These are phyloP conservation scores for Backusella tuberculispora DNA, from an alignment of 192 early-diverging fungal genomes.

Conservation along the genomic window DNA sequence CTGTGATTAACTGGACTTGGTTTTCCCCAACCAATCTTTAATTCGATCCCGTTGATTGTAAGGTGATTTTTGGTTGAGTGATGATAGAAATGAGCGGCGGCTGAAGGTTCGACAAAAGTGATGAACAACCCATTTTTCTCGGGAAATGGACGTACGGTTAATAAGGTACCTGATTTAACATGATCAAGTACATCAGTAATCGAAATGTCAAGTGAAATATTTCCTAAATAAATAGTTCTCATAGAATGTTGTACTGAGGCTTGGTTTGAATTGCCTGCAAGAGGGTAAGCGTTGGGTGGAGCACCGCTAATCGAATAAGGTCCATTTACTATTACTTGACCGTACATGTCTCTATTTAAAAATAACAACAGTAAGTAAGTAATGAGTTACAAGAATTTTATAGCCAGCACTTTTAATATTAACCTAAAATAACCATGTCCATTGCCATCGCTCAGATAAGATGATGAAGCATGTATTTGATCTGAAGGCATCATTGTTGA, in stretches of 20 bases:
- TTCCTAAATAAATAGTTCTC: conserved; percentile 86
- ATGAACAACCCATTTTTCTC: conserved; percentile 86
- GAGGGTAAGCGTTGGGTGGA: neutral
- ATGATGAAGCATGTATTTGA: neutral
- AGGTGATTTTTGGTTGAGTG: conserved; percentile 56
- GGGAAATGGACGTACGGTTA: conserved; percentile 68
- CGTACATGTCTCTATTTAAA: conserved; percentile 20
- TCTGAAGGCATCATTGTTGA: neutral
- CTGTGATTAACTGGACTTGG: conserved; percentile 52
- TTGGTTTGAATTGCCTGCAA: neutral
- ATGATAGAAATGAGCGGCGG: conserved; percentile 65
- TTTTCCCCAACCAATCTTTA: conserved; percentile 82
- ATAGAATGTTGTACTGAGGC: conserved; percentile 43
- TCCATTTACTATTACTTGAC: neutral
- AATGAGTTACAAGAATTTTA: neutral
- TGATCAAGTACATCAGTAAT: conserved; percentile 72
- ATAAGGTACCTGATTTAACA: conserved; percentile 71
- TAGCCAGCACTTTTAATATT: neutral
- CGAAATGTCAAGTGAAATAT: conserved; percentile 61
- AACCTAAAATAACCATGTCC: conserved; percentile 20
- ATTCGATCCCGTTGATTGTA: conserved; percentile 56
- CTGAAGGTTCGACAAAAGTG: conserved; percentile 71
- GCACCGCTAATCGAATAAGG: neutral
- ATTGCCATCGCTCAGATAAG: neutral
- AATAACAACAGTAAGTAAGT: neutral